These are phyloP conservation scores for Knoxdaviesia capensis DNA, from an alignment of 2,329 filamentous ascomycete genomes.

Conservation along the genomic window DNA sequence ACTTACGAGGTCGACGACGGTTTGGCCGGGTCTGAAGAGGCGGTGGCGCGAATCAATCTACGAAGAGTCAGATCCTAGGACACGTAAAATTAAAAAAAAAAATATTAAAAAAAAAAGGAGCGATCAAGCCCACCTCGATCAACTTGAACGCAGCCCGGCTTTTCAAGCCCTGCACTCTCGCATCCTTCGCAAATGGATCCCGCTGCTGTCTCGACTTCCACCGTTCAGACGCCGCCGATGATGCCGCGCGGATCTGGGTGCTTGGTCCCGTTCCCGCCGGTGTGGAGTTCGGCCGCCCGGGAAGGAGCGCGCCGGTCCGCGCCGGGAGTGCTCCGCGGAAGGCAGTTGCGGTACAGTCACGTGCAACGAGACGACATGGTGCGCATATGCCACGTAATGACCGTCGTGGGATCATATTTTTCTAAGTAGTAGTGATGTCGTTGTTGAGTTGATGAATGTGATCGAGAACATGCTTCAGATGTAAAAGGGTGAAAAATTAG, in stretches of 20 bases:
- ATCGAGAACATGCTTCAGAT: too few species aligned
- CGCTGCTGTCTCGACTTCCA: slow-evolving; percentile 67
- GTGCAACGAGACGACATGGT: not conserved
- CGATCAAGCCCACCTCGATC: slow-evolving; percentile 41
- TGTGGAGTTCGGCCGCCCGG: too few species aligned
- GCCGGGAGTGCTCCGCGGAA: too few species aligned
- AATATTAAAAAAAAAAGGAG: not conserved
- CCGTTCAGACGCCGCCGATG: slow-evolving; percentile 16
- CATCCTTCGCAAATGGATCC: slow-evolving; percentile 55
- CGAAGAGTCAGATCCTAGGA: not conserved
- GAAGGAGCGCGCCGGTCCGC: too few species aligned
- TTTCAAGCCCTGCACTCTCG: slow-evolving; percentile 62
- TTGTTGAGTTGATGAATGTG: too few species aligned
- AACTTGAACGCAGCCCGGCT: slow-evolving; percentile 89
- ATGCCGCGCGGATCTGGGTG: not conserved
- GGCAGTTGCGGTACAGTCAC: too few species aligned
- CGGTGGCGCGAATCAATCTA: slow-evolving; percentile 68
- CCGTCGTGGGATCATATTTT: too few species aligned
- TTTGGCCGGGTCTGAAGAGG: slow-evolving; percentile 63
- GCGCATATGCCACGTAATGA: too few species aligned
- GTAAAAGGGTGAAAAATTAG: too few species aligned
- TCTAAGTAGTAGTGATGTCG: too few species aligned
- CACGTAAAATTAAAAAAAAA: not conserved
- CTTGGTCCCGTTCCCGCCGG: too few species aligned
- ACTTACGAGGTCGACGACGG: slow-evolving; percentile 70